Percentiles rank a stretch among this genome's conserved stretches.
phyloP scores from a whole-genome alignment of 2,329 filamentous ascomycete genomes.

The Trichothecium sympodiale region DNA sequence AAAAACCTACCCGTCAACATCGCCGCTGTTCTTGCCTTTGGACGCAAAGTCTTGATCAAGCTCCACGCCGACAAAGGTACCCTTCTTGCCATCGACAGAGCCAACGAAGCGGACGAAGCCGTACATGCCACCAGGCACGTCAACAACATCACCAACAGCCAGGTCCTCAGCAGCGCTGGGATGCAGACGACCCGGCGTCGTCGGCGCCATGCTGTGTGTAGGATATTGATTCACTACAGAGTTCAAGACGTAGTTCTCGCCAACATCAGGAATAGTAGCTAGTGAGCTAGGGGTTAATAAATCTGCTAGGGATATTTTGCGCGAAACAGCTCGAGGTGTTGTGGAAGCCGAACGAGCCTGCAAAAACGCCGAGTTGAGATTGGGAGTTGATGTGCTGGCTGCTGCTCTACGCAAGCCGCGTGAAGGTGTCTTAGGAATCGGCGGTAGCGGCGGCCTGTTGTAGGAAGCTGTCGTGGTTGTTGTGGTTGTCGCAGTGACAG shows the following conservation, averaged over 20 bases:
- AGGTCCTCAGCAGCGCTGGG: slow-evolving; percentile 36
- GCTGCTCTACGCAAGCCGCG: slow-evolving; percentile 32
- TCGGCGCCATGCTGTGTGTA: slow-evolving; percentile 37
- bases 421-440: slow-evolving; percentile 9
- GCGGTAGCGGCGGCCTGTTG: slow-evolving; percentile 7
- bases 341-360: slow-evolving; percentile 26
- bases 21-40: slow-evolving; percentile 89
- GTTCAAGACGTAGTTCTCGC: slow-evolving; percentile 49
- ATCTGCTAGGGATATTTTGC: slow-evolving; percentile 62
- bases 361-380: slow-evolving; percentile 41
- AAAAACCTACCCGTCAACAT: slow-evolving; percentile 73
- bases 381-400: slow-evolving; percentile 45
- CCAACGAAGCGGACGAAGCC: slow-evolving; percentile 86
- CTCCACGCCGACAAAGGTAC: slow-evolving; percentile 86
- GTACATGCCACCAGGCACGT: slow-evolving; percentile 87
- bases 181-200: slow-evolving; percentile 37
- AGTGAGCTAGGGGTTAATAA: slow-evolving; percentile 54
- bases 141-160: slow-evolving; percentile 71
- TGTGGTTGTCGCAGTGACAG: not conserved
- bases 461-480: slow-evolving; percentile 1
- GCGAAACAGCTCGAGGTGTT: slow-evolving; percentile 34
- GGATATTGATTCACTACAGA: slow-evolving; percentile 29
- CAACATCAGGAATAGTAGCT: slow-evolving; percentile 56
- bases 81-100: slow-evolving; percentile 76
- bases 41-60: slow-evolving; percentile 68